phyloP scores from a whole-genome alignment of 148 eudicot genomes.

The Cornus suecica region DNA sequence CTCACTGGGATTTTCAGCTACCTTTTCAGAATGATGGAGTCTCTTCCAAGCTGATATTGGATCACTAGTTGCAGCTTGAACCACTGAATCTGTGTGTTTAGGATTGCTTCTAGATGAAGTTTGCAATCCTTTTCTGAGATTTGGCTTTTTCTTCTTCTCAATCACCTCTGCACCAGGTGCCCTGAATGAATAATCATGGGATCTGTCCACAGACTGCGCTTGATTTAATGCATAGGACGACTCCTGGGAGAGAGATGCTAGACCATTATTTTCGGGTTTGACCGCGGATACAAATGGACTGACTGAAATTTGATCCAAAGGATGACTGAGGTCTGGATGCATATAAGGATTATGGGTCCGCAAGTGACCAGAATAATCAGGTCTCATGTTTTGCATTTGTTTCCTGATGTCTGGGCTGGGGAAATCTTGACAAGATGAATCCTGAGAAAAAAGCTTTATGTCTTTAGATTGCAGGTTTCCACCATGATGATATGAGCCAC shows the following conservation, averaged over 20 bases:
- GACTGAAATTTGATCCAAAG: constrained; percentile 30
- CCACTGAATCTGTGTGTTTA: constrained; percentile 18
- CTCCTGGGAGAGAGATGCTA: constrained; percentile 35
- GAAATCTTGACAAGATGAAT: constrained; percentile 24
- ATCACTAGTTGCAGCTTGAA: constrained; percentile 25
- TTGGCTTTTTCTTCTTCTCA: constrained; percentile 29
- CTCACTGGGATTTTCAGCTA: constrained; percentile 40
- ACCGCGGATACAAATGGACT: constrained; percentile 23
- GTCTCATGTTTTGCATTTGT: constrained; percentile 18
- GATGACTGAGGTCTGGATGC: constrained; percentile 21
- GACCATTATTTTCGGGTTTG: constrained; percentile 35
- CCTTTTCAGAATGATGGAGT: constrained; percentile 23
- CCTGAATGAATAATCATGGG: constrained; percentile 29
- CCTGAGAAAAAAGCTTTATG: constrained; percentile 21
- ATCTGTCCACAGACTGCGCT: constrained; percentile 28
- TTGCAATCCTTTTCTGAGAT: constrained; percentile 21
- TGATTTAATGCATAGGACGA: constrained; percentile 44
- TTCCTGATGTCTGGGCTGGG: constrained; percentile 24
- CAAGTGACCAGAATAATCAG: constrained; percentile 24
- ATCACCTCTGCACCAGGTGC: constrained; percentile 23
- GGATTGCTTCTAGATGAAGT: constrained; percentile 11
- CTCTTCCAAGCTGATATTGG: constrained; percentile 24
- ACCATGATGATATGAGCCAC: constrained; percentile 21
- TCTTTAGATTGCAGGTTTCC: constrained; percentile 26
- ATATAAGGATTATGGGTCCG: constrained; percentile 23